Evolutionary conservation across 768 basidiomycete species (phyloP).

Genomic region (Agaricus blazei): DNA sequence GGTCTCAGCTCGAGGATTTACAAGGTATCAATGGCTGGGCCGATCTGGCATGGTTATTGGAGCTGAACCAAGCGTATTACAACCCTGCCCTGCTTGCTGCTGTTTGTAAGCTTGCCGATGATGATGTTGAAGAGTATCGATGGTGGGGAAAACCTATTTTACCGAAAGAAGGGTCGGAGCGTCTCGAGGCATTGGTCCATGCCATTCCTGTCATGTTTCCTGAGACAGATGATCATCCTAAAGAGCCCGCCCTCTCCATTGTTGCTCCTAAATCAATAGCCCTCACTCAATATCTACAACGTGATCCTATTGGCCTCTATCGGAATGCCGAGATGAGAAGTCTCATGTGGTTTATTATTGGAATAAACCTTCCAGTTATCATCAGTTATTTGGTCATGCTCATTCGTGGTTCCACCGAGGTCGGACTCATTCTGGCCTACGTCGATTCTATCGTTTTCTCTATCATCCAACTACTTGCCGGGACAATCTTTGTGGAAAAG

Average conservation of each 20-base stretch:
- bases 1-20: constrained; percentile 13
- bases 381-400: neutral
- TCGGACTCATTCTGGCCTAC: neutral
- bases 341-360: neutral
- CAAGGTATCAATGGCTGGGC: constrained; percentile 16
- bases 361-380: neutral
- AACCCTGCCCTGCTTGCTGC: constrained; percentile 21
- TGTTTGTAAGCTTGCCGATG: constrained; percentile 14
- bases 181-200: constrained; percentile 6
- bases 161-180: constrained; percentile 7
- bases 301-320: constrained; percentile 2
- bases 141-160: constrained; percentile 11
- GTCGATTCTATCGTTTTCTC: neutral
- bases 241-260: constrained; percentile 9
- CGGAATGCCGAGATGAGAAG: neutral
- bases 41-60: constrained; percentile 21
- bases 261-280: constrained; percentile 6
- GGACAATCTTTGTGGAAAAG: constrained; percentile 7
- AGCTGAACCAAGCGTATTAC: constrained; percentile 22
- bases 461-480: constrained; percentile 1
- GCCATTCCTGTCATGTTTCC: constrained; percentile 5
- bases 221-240: neutral
- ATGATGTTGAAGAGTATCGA: neutral
- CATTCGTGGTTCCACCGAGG: neutral
- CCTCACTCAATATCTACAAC: constrained; percentile 9